Conservation (phyloP, 371 early-diverging fungal species). For the Chytridiales sp. region DNA sequence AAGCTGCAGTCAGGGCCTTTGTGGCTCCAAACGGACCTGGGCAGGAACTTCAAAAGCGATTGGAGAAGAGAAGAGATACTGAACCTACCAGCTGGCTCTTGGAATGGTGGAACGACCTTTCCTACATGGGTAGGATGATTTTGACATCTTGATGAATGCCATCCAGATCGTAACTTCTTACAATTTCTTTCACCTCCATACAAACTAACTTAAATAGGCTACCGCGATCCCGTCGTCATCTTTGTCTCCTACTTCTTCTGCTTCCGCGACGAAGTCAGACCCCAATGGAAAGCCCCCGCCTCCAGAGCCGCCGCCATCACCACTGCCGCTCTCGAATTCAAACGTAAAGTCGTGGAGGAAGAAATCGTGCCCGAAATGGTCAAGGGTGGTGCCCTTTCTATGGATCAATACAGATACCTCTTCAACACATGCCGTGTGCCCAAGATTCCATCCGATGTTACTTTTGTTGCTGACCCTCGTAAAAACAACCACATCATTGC, state of each 20-base stretch:
- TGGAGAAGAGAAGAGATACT: conserved; percentile 56
- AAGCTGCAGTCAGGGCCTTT: conserved; percentile 74
- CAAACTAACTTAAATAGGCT: conserved; percentile 87
- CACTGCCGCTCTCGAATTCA: conserved; percentile 84
- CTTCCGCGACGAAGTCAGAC: conserved; percentile 75
- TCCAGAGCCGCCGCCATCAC: conserved; percentile 86
- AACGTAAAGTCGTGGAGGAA: conserved; percentile 74
- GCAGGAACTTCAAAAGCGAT: conserved; percentile 78
- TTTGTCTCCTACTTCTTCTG: conserved; percentile 50
- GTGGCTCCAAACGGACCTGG: conserved; percentile 76
- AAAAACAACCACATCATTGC: conserved; percentile 82
- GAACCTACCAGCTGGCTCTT: conserved; percentile 74
- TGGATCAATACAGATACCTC: conserved; percentile 81
- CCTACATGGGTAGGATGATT: conserved; percentile 73
- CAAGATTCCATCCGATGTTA: conserved; percentile 76
- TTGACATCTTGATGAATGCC: not conserved
- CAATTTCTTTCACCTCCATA: conserved; percentile 9
- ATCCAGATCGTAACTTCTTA: not conserved
- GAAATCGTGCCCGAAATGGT: conserved; percentile 83
- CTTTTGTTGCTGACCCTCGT: conserved; percentile 69
- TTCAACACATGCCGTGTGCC: conserved; percentile 96
- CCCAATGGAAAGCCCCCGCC: conserved; percentile 71
- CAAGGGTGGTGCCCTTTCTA: conserved; percentile 77
- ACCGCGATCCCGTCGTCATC: conserved; percentile 89
- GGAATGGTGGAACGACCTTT: conserved; percentile 94